These are phyloP conservation scores for Ogataea kodamae DNA, from an alignment of 805 yeast genomes.

Conservation along the genomic window DNA sequence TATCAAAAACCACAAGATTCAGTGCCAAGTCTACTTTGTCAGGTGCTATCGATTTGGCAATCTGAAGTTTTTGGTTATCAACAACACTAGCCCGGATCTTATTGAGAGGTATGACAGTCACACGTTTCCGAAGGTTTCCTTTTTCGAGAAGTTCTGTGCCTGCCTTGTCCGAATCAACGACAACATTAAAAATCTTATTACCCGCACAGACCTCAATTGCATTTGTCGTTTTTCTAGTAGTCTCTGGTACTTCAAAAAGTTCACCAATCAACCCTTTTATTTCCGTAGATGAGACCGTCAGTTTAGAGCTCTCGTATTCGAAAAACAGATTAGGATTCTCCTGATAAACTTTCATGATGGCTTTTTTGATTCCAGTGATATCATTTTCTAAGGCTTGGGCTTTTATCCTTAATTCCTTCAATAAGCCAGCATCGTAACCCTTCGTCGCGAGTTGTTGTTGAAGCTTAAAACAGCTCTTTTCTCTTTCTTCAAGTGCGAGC, in stretches of 20 bases:
- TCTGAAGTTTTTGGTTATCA: constrained; percentile 46
- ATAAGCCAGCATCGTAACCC: constrained; percentile 29
- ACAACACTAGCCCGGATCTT: constrained; percentile 66
- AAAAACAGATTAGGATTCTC: constrained; percentile 74
- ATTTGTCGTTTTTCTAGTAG: constrained; percentile 57
- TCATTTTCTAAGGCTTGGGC: constrained; percentile 1
- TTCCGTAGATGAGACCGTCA: constrained; percentile 53
- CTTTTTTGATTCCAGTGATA: neutral
- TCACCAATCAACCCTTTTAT: constrained; percentile 92
- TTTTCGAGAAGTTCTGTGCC: constrained; percentile 79
- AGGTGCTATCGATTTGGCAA: constrained; percentile 78
- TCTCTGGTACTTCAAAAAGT: constrained; percentile 60
- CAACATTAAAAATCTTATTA: constrained; percentile 80
- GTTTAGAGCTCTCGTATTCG: constrained; percentile 59
- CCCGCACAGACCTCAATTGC: constrained; percentile 96
- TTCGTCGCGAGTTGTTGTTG: constrained; percentile 42
- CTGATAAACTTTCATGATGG: constrained; percentile 52
- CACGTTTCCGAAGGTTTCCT: constrained; percentile 76
- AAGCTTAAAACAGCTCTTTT: constrained; percentile 36
- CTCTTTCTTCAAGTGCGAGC: constrained; percentile 42
- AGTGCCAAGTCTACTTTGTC: constrained; percentile 87
- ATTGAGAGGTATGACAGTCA: constrained; percentile 88
- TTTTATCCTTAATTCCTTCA: constrained; percentile 43
- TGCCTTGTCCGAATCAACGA: constrained; percentile 81
- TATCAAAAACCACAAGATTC: constrained; percentile 70